These are phyloP conservation scores for Podaxis sp. DNA, from an alignment of 768 basidiomycete genomes.

Conservation along the genomic window DNA sequence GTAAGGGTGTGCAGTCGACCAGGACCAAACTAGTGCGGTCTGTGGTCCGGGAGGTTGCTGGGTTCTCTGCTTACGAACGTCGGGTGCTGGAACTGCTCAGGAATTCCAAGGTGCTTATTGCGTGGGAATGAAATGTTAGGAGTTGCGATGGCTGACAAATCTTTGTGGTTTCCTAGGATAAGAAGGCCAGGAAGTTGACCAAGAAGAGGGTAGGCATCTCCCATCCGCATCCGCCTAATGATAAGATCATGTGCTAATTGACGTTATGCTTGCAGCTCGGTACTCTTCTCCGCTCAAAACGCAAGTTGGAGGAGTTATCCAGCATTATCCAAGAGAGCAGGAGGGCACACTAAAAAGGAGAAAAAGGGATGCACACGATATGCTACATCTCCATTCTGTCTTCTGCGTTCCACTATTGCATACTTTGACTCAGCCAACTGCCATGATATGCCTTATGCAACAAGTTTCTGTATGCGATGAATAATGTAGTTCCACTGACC, in stretches of 20 bases:
- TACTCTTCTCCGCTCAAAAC: constrained; percentile 96
- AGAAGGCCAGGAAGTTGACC: constrained; percentile 98
- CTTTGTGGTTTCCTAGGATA: constrained; percentile 57
- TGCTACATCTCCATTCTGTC: not conserved
- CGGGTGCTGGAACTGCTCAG: constrained; percentile 97
- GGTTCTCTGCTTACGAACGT: constrained; percentile 96
- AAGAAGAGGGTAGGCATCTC: constrained; percentile 90
- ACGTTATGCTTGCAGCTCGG: constrained; percentile 59
- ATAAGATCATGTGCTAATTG: constrained; percentile 8
- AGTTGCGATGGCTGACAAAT: not conserved
- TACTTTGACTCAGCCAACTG: not conserved
- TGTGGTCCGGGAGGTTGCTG: constrained; percentile 93
- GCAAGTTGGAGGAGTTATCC: constrained; percentile 96
- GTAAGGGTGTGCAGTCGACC: constrained; percentile 86
- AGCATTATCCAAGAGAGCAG: constrained; percentile 91
- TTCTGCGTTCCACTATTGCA: not conserved
- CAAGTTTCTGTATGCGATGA: not conserved
- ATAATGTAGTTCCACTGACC: not conserved
- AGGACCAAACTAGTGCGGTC: constrained; percentile 94
- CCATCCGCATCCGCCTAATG: constrained; percentile 1
- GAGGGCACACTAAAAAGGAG: constrained; percentile 45
- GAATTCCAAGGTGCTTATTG: constrained; percentile 78
- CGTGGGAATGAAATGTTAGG: not conserved
- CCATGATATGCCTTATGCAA: not conserved
- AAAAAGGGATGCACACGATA: not conserved